Percentiles rank a stretch among this genome's conserved stretches.
Evolutionary conservation across 1,284 basidiomycete genomes (phyloP).

Genomic region (Sutorius eximius): DNA sequence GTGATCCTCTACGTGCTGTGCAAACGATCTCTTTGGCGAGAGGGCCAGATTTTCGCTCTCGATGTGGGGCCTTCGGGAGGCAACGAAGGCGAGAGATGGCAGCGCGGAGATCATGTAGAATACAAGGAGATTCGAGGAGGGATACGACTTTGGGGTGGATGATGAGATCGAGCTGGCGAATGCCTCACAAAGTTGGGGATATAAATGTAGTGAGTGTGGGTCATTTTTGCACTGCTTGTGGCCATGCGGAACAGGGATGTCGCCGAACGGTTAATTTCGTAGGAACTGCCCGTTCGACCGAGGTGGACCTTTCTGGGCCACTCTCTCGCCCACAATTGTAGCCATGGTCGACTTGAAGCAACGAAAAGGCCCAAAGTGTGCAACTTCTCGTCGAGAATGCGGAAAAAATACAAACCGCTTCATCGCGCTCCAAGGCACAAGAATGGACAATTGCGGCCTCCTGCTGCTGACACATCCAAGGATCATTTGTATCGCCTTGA

Average conservation of each 20-base stretch:
- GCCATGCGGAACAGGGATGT: constrained; percentile 13
- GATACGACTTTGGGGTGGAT: constrained; percentile 6
- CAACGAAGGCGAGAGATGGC: constrained; percentile 6
- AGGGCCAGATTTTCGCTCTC: constrained; percentile 16
- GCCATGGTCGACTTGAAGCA: neutral
- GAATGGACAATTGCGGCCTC: constrained; percentile 10
- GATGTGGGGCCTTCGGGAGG: constrained; percentile 1
- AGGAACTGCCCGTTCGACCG: neutral
- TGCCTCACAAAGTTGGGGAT: constrained; percentile 10
- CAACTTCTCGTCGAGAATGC: constrained; percentile 1
- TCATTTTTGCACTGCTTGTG: constrained; percentile 28
- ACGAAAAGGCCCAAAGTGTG: constrained; percentile 4
- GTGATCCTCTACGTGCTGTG: constrained; percentile 21
- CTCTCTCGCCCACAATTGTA: neutral
- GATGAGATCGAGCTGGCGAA: constrained; percentile 18
- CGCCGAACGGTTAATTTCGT: constrained; percentile 6
- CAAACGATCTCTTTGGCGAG: constrained; percentile 24
- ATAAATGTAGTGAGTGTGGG: constrained; percentile 29
- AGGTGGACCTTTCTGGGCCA: neutral
- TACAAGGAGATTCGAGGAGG: neutral
- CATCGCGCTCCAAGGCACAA: neutral
- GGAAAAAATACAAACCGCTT: constrained; percentile 1
- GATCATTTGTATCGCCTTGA: neutral
- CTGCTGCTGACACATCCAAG: constrained; percentile 13
- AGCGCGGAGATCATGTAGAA: constrained; percentile 27